Evolutionary conservation across 2,329 filamentous ascomycete species (phyloP).

Genomic region (Neofusicoccum umdonicola): DNA sequence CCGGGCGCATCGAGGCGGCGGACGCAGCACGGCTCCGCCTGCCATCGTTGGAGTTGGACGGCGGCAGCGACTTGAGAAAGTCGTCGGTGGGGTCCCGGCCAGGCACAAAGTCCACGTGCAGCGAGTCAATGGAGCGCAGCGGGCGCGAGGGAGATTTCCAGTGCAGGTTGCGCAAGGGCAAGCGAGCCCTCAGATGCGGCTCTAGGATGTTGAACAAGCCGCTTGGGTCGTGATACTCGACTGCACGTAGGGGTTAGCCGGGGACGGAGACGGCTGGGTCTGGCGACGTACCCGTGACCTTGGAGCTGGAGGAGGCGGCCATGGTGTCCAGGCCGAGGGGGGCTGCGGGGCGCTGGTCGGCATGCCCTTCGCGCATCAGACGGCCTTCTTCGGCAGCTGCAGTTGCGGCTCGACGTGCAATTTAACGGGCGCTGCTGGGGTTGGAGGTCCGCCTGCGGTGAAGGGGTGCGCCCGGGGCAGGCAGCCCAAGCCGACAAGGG

Average conservation of each 20-base stretch:
- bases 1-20: constrained; percentile 18
- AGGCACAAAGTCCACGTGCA: constrained; percentile 84
- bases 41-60: constrained; percentile 3
- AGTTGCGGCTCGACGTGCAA: neutral
- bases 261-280: neutral
- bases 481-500: neutral
- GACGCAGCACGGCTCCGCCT: constrained; percentile 18
- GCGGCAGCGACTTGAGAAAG: constrained; percentile 23
- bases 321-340: constrained; percentile 26
- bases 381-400: neutral
- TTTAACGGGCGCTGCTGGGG: neutral
- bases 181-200: constrained; percentile 70
- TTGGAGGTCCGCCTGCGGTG: neutral
- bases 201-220: constrained; percentile 81
- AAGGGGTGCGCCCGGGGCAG: constrained; percentile 1
- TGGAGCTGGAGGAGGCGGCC: constrained; percentile 47
- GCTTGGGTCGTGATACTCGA: constrained; percentile 95
- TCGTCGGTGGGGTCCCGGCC: constrained; percentile 45
- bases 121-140: constrained; percentile 85
- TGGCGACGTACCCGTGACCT: constrained; percentile 47
- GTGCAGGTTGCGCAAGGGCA: constrained; percentile 87
- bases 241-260: constrained; percentile 47
- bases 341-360: neutral
- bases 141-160: constrained; percentile 95
- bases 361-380: neutral